Conservation (phyloP, 169 alveolate genomes). For the Condylostoma magnum region DNA sequence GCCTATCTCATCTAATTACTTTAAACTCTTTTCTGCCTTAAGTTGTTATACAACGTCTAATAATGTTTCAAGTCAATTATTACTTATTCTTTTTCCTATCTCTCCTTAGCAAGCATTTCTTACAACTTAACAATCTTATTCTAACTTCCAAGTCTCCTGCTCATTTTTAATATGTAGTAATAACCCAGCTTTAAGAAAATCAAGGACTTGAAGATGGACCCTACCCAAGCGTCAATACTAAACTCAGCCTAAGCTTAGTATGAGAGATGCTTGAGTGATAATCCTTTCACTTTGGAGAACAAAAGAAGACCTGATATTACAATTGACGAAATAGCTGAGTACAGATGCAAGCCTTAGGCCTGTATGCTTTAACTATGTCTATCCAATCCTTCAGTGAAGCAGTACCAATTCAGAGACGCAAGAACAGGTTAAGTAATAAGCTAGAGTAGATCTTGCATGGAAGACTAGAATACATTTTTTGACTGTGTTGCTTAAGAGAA, state of each 20-base stretch:
- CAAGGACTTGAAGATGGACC: no score
- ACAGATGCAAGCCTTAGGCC: constrained; percentile 28
- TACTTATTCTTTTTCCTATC: no score
- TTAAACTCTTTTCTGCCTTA: no score
- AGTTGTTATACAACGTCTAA: no score
- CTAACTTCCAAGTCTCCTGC: no score
- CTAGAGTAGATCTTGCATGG: neutral
- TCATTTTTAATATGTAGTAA: no score
- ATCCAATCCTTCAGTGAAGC: neutral
- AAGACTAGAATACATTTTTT: neutral
- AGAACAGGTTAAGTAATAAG: neutral
- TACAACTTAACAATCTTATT: no score
- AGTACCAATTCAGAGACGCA: constrained; percentile 3
- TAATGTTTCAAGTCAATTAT: no score
- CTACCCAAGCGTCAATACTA: no score
- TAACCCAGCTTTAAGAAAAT: no score
- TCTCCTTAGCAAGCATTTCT: no score
- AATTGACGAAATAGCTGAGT: constrained; percentile 28
- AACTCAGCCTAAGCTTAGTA: constrained; percentile 9
- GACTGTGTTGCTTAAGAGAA: constrained; percentile 19
- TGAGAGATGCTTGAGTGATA: constrained; percentile 12
- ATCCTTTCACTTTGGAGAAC: constrained; percentile 10
- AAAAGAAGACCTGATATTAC: constrained; percentile 17
- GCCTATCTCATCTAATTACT: no score
- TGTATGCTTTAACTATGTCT: constrained; percentile 12